A percentile compares a stretch with the other conserved stretches of the same genome.
These are phyloP conservation scores for Mycena alexandri DNA, from an alignment of 768 basidiomycete species.

Conservation along the genomic window DNA sequence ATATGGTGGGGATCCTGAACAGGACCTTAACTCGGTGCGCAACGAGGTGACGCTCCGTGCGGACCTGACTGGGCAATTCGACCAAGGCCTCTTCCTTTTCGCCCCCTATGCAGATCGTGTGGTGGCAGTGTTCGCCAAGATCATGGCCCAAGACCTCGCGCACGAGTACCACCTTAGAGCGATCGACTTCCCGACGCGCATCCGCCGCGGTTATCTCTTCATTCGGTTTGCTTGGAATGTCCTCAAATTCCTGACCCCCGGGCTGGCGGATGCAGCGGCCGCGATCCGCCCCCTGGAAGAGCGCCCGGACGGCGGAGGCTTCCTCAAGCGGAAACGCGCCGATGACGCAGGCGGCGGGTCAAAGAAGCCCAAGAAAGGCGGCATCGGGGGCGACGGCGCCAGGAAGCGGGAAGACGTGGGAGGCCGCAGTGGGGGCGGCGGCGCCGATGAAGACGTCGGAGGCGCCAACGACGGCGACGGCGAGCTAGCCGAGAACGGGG, in stretches of 20 bases:
- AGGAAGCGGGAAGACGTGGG: too few species aligned
- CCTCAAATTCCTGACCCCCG: slow-evolving; percentile 2
- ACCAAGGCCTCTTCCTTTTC: slow-evolving; percentile 12
- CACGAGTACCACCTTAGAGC: background rate
- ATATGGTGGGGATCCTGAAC: background rate
- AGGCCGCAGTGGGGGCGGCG: too few species aligned
- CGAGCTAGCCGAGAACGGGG: background rate
- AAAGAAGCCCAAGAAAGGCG: background rate
- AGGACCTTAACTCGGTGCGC: background rate
- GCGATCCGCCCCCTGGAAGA: background rate
- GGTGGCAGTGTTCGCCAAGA: background rate
- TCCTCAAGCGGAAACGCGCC: slow-evolving; percentile 5
- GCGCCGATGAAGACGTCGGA: background rate
- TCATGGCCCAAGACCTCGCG: slow-evolving; percentile 1
- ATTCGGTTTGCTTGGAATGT: background rate
- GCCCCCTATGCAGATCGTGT: background rate
- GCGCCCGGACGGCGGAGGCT: background rate
- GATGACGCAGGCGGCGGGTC: background rate
- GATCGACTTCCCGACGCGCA: background rate
- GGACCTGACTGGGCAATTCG: background rate
- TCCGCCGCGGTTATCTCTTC: slow-evolving; percentile 14
- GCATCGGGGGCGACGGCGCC: background rate
- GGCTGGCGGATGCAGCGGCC: background rate
- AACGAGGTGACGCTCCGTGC: slow-evolving; percentile 15
- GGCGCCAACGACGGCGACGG: background rate